Conservation (phyloP, 371 early-diverging fungal species). For the Massospora cicadina region DNA sequence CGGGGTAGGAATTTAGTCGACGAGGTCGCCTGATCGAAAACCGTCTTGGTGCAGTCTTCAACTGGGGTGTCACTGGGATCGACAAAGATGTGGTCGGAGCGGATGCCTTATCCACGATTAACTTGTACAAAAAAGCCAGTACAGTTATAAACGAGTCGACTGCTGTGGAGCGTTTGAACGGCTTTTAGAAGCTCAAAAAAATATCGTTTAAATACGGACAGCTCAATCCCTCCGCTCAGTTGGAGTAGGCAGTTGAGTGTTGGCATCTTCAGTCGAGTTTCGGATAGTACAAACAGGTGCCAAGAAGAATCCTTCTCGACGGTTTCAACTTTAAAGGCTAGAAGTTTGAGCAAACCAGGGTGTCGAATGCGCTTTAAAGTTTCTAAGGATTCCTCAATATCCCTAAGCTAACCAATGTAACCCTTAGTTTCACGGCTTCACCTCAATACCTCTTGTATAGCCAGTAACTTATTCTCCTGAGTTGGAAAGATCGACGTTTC, state of each 20-base stretch:
- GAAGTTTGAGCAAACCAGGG: not conserved
- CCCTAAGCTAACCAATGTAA: not conserved
- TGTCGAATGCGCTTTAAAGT: constrained; percentile 1
- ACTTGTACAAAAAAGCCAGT: not conserved
- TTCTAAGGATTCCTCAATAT: constrained; percentile 7
- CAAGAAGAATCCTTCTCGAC: not conserved
- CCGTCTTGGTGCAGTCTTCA: constrained; percentile 17
- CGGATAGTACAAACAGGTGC: not conserved
- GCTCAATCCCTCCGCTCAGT: not conserved
- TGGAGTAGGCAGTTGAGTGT: not conserved
- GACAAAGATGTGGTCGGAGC: constrained; percentile 24
- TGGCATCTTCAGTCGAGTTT: not conserved
- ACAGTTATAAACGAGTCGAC: constrained; percentile 5
- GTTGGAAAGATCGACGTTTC: not conserved
- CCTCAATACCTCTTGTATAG: not conserved
- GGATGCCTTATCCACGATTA: constrained; percentile 16
- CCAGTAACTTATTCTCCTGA: not conserved
- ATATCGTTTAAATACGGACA: not conserved
- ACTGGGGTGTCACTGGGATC: constrained; percentile 19
- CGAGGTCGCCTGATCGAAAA: constrained; percentile 14
- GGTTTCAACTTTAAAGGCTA: constrained; percentile 5
- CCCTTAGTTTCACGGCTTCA: not conserved
- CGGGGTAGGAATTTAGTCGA: constrained; percentile 14
- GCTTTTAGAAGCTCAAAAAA: constrained; percentile 4
- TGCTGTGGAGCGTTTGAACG: not conserved